Conservation (phyloP, 2,329 filamentous ascomycete species). For the Emericellopsis atlantica region DNA sequence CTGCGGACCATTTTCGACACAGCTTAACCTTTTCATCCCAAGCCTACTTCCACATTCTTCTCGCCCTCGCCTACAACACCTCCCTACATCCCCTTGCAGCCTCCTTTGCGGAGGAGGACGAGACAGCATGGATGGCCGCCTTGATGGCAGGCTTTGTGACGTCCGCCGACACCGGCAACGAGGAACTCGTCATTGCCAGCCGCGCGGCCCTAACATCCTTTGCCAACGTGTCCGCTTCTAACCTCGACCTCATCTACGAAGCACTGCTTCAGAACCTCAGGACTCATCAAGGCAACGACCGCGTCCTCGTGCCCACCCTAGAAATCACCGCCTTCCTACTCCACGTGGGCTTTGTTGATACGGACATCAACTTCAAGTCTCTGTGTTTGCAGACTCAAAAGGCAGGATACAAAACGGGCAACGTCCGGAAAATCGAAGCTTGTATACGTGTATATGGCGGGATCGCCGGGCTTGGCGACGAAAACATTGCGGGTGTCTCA, state of each 20-base stretch:
- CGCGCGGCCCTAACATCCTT: conserved; percentile 50
- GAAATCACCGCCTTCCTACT: conserved; percentile 70
- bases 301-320: conserved; percentile 61
- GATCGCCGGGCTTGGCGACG: conserved; percentile 31
- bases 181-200: conserved; percentile 59
- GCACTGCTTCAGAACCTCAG: conserved; percentile 43
- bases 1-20: conserved; percentile 17
- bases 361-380: conserved; percentile 32
- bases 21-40: conserved; percentile 42
- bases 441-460: conserved; percentile 70
- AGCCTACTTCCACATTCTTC: conserved; percentile 42
- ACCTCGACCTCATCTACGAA: conserved; percentile 26
- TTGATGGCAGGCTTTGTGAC: conserved; percentile 58
- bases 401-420: conserved; percentile 71
- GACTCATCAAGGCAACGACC: conserved; percentile 46
- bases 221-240: conserved; percentile 23
- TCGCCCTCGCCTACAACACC: conserved; percentile 28
- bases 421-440: conserved; percentile 69
- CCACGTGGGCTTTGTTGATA: conserved; percentile 41
- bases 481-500: conserved; percentile 19
- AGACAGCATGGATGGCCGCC: conserved; percentile 29
- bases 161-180: conserved; percentile 67
- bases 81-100: conserved; percentile 23
- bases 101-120: conserved; percentile 16
- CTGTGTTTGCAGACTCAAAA: conserved; percentile 64